A percentile compares a stretch with the other conserved stretches of the same genome.
These are phyloP conservation scores for Apiospora hydei DNA, from an alignment of 2,329 filamentous ascomycete species.

Conservation along the genomic window DNA sequence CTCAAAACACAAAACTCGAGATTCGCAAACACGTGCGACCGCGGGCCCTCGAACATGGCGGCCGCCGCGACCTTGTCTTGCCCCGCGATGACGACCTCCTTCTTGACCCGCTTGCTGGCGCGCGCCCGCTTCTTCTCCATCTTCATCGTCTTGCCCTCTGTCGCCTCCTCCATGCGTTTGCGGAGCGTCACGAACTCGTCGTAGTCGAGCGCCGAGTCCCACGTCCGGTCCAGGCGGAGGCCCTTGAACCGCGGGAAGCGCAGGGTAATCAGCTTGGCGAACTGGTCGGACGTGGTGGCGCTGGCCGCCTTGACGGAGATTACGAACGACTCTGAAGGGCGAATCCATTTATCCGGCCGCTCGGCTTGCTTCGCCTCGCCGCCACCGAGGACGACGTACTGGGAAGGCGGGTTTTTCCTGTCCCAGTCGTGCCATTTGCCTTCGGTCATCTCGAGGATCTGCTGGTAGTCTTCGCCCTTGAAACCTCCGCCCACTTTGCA, in stretches of 20 bases:
- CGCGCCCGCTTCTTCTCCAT: conserved; percentile 72
- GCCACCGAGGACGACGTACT: conserved; percentile 83
- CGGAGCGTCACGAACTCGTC: conserved; percentile 80
- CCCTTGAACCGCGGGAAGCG: conserved; percentile 91
- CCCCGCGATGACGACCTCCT: conserved; percentile 75
- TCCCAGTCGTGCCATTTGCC: conserved; percentile 94
- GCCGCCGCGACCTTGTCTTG: conserved; percentile 60
- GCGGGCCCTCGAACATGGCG: conserved; percentile 59
- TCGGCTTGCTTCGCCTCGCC: conserved; percentile 75
- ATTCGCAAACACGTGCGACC: conserved; percentile 74
- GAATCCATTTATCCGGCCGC: conserved; percentile 91
- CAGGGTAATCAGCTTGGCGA: conserved; percentile 78
- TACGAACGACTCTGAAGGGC: conserved; percentile 85
- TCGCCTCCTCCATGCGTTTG: conserved; percentile 71
- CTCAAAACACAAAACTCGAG: conserved; percentile 85
- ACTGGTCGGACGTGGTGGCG: conserved; percentile 77
- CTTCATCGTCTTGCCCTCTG: conserved; percentile 77
- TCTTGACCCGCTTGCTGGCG: conserved; percentile 68
- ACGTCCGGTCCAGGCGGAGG: conserved; percentile 82
- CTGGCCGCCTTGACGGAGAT: conserved; percentile 88
- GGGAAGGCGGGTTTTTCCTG: conserved; percentile 73
- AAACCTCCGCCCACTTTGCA: conserved; percentile 98
- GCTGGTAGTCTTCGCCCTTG: conserved; percentile 81
- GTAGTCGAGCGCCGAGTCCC: conserved; percentile 80
- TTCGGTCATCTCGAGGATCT: conserved; percentile 83